Conservation (phyloP, 768 basidiomycete species). For the Suillus paluster region DNA sequence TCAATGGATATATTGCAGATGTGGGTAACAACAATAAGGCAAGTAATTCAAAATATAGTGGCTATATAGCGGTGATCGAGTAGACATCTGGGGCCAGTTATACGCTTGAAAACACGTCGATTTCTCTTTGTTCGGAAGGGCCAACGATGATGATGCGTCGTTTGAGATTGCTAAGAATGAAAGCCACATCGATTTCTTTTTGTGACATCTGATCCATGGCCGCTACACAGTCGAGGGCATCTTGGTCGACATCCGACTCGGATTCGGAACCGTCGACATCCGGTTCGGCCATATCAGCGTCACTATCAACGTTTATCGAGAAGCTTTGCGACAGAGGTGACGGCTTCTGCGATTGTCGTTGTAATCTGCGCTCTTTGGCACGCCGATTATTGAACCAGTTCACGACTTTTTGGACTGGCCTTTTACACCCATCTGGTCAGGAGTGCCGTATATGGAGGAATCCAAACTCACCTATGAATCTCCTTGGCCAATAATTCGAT, state of each 20-base stretch:
- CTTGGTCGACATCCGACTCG: not conserved
- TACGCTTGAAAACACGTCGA: not conserved
- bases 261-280: not conserved
- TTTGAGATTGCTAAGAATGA: not conserved
- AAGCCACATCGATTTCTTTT: conserved; percentile 6
- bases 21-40: not conserved
- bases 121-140: too few species aligned
- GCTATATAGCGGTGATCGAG: not conserved
- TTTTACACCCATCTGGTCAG: not conserved
- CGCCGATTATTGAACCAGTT: conserved; percentile 12
- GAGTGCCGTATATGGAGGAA: not conserved
- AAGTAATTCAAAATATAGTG: not conserved
- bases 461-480: not conserved
- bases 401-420: not conserved
- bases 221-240: not conserved
- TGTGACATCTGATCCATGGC: not conserved
- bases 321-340: not conserved
- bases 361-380: not conserved
- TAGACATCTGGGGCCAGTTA: not conserved
- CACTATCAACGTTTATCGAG: not conserved
- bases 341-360: not conserved
- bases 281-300: not conserved
- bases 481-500: not conserved
- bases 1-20: not conserved
- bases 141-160: not conserved